These are phyloP conservation scores for Zanthoxylum bungeanum DNA, from an alignment of 345 rosid species.

Conservation along the genomic window DNA sequence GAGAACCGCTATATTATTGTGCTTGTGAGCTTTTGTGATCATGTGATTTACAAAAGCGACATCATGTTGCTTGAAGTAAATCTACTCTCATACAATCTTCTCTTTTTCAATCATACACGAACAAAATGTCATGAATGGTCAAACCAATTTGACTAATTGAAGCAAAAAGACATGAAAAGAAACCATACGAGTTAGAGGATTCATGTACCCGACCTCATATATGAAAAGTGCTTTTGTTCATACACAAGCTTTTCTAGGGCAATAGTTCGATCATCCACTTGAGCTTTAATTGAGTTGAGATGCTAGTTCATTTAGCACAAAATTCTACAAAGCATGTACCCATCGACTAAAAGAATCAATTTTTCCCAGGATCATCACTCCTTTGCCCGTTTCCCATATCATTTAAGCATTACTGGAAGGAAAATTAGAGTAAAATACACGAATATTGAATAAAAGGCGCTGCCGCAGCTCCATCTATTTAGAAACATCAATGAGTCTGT, in stretches of 20 bases:
- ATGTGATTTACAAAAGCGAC: background rate
- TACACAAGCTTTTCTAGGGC: background rate
- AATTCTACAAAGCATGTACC: background rate
- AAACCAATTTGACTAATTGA: background rate
- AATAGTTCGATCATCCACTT: background rate
- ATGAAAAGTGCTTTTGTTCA: no score
- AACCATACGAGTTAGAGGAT: no score
- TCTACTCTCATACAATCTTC: background rate
- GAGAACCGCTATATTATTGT: background rate
- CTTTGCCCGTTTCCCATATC: background rate
- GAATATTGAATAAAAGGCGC: background rate
- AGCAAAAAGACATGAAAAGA: no score
- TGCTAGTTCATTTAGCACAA: background rate
- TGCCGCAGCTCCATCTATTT: conserved; percentile 15
- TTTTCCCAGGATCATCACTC: background rate
- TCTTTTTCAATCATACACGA: no score
- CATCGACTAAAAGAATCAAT: background rate
- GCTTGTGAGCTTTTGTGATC: background rate
- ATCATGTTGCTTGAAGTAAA: background rate
- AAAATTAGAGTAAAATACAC: background rate
- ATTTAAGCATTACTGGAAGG: background rate
- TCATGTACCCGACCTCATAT: no score
- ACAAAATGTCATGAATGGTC: background rate
- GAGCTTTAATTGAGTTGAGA: background rate
- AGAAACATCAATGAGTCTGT: conserved; percentile 11